phyloP scores from a whole-genome alignment of 768 basidiomycete species.

The Calocera viscosa region DNA sequence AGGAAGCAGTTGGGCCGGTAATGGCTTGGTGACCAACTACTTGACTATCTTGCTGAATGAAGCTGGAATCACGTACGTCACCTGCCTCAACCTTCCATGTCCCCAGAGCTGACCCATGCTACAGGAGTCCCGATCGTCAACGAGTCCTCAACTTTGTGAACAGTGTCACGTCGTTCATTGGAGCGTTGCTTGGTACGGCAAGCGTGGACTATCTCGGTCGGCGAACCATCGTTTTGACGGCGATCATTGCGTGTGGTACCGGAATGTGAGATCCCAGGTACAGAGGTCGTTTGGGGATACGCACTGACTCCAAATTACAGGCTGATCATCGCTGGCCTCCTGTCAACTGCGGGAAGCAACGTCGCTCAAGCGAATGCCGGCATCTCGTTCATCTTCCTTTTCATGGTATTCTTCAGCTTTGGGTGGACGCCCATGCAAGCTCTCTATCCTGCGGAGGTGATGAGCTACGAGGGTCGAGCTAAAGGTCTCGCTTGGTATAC shows the following conservation, averaged over 20 bases:
- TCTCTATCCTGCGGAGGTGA: slow-evolving; percentile 42
- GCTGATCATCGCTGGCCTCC: slow-evolving; percentile 35
- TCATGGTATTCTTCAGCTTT: slow-evolving; percentile 31
- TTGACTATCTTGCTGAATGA: slow-evolving; percentile 29
- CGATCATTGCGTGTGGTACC: neutral
- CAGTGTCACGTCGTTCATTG: slow-evolving; percentile 37
- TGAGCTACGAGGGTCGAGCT: slow-evolving; percentile 39
- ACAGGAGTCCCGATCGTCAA: slow-evolving; percentile 17
- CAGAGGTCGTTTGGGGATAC: neutral
- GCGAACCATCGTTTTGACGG: neutral
- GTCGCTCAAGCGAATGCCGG: slow-evolving; percentile 37
- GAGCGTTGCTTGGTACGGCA: slow-evolving; percentile 20
- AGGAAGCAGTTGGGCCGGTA: neutral
- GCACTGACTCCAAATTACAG: neutral
- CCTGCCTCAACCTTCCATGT: neutral
- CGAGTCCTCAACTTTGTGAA: slow-evolving; percentile 42
- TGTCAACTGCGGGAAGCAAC: slow-evolving; percentile 30
- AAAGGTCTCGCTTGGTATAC: slow-evolving; percentile 26
- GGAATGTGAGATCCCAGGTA: neutral
- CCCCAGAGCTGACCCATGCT: neutral
- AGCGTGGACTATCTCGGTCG: neutral
- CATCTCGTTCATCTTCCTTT: slow-evolving; percentile 35
- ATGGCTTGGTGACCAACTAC: slow-evolving; percentile 20
- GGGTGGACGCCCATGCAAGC: slow-evolving; percentile 49
- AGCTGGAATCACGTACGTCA: slow-evolving; percentile 32